Evolutionary conservation across 1,284 basidiomycete species (phyloP).

Genomic region (Ganoderma multipileum): DNA sequence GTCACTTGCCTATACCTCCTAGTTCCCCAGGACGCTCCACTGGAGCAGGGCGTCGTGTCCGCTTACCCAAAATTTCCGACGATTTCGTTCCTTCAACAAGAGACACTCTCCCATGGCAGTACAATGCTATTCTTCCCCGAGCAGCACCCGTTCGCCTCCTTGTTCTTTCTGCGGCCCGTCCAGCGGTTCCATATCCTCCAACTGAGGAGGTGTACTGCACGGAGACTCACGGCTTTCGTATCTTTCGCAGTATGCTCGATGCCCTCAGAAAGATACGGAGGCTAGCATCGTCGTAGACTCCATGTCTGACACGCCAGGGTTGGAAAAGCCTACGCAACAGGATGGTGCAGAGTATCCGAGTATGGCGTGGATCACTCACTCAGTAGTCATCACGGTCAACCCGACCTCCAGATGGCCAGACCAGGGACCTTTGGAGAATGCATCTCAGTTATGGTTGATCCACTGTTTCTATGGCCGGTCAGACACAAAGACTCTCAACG

Average conservation of each 20-base stretch:
- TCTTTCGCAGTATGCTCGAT: constrained; percentile 5
- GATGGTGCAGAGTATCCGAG: background rate
- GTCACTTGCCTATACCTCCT: too few relatives aligned
- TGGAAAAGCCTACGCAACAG: background rate
- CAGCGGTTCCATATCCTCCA: too few relatives aligned
- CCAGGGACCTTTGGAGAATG: background rate
- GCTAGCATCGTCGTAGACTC: background rate
- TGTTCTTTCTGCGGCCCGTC: too few relatives aligned
- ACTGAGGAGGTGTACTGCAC: background rate
- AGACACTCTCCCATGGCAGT: too few relatives aligned
- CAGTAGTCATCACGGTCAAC: background rate
- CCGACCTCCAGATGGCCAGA: background rate
- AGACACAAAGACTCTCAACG: background rate
- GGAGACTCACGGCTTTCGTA: background rate
- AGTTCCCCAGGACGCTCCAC: too few relatives aligned
- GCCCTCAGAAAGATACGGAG: constrained; percentile 14
- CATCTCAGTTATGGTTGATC: constrained; percentile 1
- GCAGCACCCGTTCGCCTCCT: too few relatives aligned
- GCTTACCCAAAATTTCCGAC: too few relatives aligned
- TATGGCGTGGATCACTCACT: constrained; percentile 9
- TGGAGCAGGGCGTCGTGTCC: too few relatives aligned
- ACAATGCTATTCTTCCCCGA: too few relatives aligned
- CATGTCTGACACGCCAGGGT: background rate
- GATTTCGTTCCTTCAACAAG: too few relatives aligned
- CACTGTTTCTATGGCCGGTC: constrained; percentile 11